Evolutionary conservation across 2,329 filamentous ascomycete species (phyloP), one percentile per base, ranked within the genome.

Genomic region (Trichophyton rubrum): DNA sequence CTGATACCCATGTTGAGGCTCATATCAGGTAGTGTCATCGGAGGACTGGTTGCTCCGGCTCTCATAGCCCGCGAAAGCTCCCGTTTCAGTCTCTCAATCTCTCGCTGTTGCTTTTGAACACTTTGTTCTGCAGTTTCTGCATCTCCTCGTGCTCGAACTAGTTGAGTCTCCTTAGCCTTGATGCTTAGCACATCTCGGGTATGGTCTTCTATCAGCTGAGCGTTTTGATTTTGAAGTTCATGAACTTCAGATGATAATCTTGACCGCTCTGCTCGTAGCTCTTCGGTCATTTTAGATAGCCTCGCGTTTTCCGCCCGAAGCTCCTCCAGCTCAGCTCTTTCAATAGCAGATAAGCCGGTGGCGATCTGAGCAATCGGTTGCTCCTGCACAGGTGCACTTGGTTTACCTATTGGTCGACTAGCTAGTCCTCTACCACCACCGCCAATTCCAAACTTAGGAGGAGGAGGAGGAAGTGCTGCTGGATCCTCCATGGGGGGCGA

Each of bases 161-260:
- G 82, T 68, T 99, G 93, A 2, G 93, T 97, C 73, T 99, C 93
- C 74, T 99, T 99, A 13, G 93, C 93, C 73, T 97, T 97, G 76
- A 99, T 95, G 67, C 90, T 93, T 47, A 99, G 80, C 0, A 96
- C 90, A 68, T 99, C 92, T 56, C 92, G 83, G 0, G 93, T 99
- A 72, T 97, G 92, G 68, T 97, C 92, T 74, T 99, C 93, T 63
- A 99, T 99, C 38, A 99, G 80, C 64, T 93, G 88, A 24, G 93
- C 93, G 69, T 99, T 99, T 71, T 96, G 90, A 68, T 96, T 95
- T 75, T 96, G 95, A 33, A 99, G 81, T 74, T 97, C 93, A 66
- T 92, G 87, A 47, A 97, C 87, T 72, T 96, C 90, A 0, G 90
- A 93, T 62, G 85, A 82, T 56, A 96, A 81, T 68, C 87, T 91